Evolutionary conservation across 768 basidiomycete species (phyloP).

Genomic region (Omphalotus guepiniiformis): DNA sequence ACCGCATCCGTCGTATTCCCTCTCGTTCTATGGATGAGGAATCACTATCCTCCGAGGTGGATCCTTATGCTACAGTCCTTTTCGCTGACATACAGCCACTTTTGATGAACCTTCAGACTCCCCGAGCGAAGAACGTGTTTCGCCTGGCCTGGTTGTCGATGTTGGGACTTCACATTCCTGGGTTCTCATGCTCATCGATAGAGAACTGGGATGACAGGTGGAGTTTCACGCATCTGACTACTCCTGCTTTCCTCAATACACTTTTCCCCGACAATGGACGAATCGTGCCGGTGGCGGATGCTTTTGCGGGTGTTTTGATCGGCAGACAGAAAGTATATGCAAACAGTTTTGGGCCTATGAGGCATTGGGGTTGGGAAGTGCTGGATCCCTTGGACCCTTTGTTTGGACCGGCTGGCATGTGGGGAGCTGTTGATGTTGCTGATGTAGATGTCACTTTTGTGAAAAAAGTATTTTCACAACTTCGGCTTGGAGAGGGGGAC

Average conservation of each 20-base stretch:
- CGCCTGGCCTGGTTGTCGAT: conserved; percentile 68
- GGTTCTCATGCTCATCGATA: conserved; percentile 38
- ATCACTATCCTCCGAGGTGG: conserved; percentile 43
- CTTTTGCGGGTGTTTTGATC: conserved; percentile 61
- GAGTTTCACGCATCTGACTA: conserved; percentile 45
- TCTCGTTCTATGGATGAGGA: conserved; percentile 48
- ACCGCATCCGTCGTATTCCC: conserved; percentile 43
- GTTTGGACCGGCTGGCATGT: conserved; percentile 24
- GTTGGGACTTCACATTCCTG: conserved; percentile 70
- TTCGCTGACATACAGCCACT: conserved; percentile 67
- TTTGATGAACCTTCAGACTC: conserved; percentile 44
- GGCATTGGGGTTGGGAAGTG: conserved; percentile 55
- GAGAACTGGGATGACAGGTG: conserved; percentile 67
- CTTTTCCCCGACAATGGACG: conserved; percentile 46
- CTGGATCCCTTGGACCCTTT: conserved; percentile 51
- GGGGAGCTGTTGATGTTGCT: conserved; percentile 45
- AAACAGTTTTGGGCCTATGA: conserved; percentile 64
- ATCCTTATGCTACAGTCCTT: conserved; percentile 71
- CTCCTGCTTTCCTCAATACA: conserved; percentile 38
- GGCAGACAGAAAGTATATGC: conserved; percentile 61
- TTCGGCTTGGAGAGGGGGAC: conserved; percentile 46
- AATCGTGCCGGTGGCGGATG: conserved; percentile 44
- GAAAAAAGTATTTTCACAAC: conserved; percentile 54
- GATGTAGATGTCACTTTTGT: conserved; percentile 47
- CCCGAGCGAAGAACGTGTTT: conserved; percentile 48